Base-by-base conservation (phyloP, 345 rosid genomes). In the Murraya koenigii region DNA sequence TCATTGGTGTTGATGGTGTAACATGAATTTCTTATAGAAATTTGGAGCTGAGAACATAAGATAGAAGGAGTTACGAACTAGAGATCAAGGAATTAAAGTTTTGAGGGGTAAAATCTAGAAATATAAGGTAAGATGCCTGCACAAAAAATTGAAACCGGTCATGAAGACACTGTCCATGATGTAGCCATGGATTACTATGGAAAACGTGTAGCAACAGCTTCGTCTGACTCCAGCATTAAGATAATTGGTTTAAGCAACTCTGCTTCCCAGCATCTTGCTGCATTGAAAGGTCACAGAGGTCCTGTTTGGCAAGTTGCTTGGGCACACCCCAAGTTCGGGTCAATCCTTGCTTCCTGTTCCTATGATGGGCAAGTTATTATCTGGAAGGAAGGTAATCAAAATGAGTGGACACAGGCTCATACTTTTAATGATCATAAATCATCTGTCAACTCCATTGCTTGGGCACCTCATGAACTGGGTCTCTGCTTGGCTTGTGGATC, bases 141-240 rank as follows among this genome's bases (percentile, higher is more conserved):
- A 15, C 62, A 59, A n/a, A 78, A 78, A 65, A 54, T 78, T 28
- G 81, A 78, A 71, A 64, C 77, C 26, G 81, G 77, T 65, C 81
- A 78, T 44, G 65, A 72, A 22, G 81, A 78, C 58, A 78, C 72
- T 0, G 47, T 78, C 41, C 77, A 78, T 54, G 81, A 72, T 72
- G 81, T 72, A 54, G 81, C 56, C 11, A 78, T 78, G 81, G 81
- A 78, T 72, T 65, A 65, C 72, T 78, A 78, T 58, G 81, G 81
- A 28, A 78, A 78, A 71, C 81, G 81, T 10, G 25, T 78, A 19
- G 81, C 81, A 64, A 71, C 77, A 2, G 81, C 81, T 20, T 78
- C 77, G 2, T 71, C 81, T 10, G 81, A 78, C 30, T 23, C 28
- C 77, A 59, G 72, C 8, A 66, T 78, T 66, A 78, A 65, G 81